These are phyloP conservation scores for Termitomyces sp. DNA, from an alignment of 1,284 basidiomycete species.

Conservation along the genomic window DNA sequence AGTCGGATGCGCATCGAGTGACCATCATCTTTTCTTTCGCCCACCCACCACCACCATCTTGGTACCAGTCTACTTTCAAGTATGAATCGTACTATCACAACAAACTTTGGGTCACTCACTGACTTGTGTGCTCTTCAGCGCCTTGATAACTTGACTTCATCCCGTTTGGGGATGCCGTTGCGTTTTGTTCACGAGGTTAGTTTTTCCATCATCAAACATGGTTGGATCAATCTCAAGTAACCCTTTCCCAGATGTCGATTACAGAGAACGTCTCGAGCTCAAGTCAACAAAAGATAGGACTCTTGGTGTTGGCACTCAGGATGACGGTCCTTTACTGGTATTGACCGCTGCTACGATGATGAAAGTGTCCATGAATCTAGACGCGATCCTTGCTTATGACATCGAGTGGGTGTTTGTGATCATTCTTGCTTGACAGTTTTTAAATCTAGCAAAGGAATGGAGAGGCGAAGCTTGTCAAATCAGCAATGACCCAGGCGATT, in stretches of 20 bases:
- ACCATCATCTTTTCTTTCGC: neutral
- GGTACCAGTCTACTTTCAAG: neutral
- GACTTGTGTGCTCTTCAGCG: neutral
- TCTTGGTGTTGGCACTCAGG: slow-evolving; percentile 56
- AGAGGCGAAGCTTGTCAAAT: slow-evolving; percentile 67
- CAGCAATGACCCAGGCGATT: slow-evolving; percentile 85
- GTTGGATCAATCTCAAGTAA: neutral
- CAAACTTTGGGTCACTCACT: neutral
- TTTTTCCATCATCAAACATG: neutral
- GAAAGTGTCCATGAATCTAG: slow-evolving; percentile 56
- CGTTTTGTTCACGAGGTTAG: slow-evolving; percentile 61
- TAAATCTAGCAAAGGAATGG: slow-evolving; percentile 43
- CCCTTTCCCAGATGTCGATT: slow-evolving; percentile 53
- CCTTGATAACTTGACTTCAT: slow-evolving; percentile 26
- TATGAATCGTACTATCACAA: neutral
- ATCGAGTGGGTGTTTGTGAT: slow-evolving; percentile 12
- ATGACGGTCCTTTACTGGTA: slow-evolving; percentile 51
- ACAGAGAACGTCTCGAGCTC: slow-evolving; percentile 66
- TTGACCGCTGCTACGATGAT: slow-evolving; percentile 66
- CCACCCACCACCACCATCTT: slow-evolving; percentile 10
- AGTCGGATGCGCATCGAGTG: neutral
- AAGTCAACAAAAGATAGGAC: slow-evolving; percentile 64
- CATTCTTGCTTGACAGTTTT: neutral
- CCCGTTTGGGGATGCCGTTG: slow-evolving; percentile 75
- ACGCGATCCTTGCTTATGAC: slow-evolving; percentile 41